phyloP scores from a whole-genome alignment of 164 flowering plant genomes.

The Berberis vulgaris region DNA sequence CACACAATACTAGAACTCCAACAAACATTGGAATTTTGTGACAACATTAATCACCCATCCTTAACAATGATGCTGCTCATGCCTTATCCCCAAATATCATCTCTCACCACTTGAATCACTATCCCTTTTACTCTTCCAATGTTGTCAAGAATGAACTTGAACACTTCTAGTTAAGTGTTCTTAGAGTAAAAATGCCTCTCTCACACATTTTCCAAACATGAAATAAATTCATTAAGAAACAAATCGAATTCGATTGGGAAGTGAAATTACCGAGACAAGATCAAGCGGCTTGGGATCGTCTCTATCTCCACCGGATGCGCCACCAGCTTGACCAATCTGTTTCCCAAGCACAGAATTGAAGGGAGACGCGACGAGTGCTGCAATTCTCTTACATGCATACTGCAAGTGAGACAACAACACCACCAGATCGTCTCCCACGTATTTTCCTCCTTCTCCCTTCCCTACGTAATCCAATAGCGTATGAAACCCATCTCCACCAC shows the following conservation, averaged over 20 bases:
- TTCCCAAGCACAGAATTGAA: conserved; percentile 48
- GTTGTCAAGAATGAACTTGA: too few relatives aligned
- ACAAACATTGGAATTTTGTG: too few relatives aligned
- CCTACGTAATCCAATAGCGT: conserved; percentile 71
- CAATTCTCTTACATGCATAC: conserved; percentile 84
- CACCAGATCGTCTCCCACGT: conserved; percentile 73
- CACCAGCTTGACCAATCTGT: conserved; percentile 13
- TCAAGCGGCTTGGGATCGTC: conserved; percentile 93
- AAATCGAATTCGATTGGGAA: conserved; percentile 10
- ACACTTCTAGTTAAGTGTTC: too few relatives aligned
- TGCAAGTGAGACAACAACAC: conserved; percentile 62
- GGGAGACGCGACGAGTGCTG: conserved; percentile 88
- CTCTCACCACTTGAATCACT: too few relatives aligned
- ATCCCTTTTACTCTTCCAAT: too few relatives aligned
- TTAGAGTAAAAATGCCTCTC: background rate
- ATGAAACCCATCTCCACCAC: conserved; percentile 20
- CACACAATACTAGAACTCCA: too few relatives aligned
- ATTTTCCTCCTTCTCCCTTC: conserved; percentile 29
- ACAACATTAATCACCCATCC: too few relatives aligned
- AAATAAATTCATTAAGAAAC: conserved; percentile 7
- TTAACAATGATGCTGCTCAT: too few relatives aligned
- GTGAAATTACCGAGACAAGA: conserved; percentile 58
- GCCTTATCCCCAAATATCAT: too few relatives aligned
- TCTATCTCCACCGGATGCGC: conserved; percentile 22
- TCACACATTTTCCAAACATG: background rate